A percentile compares a stretch with the other conserved stretches of the same genome.
Conservation (phyloP, 495 filamentous ascomycete genomes). For the Aspergillus ostianus region DNA sequence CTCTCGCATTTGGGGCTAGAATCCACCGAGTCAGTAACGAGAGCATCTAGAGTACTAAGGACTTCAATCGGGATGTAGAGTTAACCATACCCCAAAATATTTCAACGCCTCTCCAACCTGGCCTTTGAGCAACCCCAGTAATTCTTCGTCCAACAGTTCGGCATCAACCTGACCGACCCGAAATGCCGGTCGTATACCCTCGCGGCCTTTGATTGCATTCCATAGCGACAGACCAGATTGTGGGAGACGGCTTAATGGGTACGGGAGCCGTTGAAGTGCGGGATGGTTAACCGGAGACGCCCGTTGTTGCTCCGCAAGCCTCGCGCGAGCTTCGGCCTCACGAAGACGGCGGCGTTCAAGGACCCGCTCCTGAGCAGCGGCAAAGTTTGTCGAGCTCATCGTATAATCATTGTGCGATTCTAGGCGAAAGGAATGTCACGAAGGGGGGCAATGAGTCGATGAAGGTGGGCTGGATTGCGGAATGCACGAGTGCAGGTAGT, state of each 20-base stretch:
- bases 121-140: constrained; percentile 77
- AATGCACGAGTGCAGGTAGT: background rate
- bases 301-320: constrained; percentile 53
- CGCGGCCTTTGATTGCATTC: constrained; percentile 69
- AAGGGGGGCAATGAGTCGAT: background rate
- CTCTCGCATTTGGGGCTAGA: constrained; percentile 61
- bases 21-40: constrained; percentile 1
- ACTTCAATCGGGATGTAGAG: background rate
- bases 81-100: constrained; percentile 66
- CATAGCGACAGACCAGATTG: constrained; percentile 58
- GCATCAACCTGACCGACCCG: constrained; percentile 96
- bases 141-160: constrained; percentile 91
- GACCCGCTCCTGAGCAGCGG: constrained; percentile 80
- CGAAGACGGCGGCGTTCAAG: constrained; percentile 72
- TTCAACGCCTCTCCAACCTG: constrained; percentile 89
- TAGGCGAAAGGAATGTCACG: background rate
- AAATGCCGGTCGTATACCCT: constrained; percentile 80
- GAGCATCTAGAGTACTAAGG: background rate
- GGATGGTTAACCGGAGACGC: constrained; percentile 54
- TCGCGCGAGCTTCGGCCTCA: constrained; percentile 59
- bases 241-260: constrained; percentile 60
- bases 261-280: constrained; percentile 58
- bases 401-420: constrained; percentile 36
- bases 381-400: constrained; percentile 78
- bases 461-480: background rate